phyloP scores from a whole-genome alignment of 2,329 filamentous ascomycete genomes.

The Pseudogymnoascus sp. region DNA sequence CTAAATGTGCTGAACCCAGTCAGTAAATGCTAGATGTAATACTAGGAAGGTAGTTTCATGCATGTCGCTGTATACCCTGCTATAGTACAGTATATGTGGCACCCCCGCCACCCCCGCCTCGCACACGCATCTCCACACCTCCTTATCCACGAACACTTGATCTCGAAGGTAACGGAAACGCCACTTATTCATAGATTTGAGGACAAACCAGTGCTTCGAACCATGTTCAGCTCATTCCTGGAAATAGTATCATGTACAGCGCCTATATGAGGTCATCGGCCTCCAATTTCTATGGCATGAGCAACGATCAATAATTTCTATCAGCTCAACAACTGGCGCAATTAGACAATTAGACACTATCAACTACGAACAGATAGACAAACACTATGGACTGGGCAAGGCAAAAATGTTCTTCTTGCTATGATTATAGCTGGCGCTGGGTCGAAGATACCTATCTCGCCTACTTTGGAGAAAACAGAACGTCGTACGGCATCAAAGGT shows the following conservation, averaged over 20 bases:
- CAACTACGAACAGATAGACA: not conserved
- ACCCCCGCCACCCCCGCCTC: not conserved
- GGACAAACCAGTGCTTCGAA: not conserved
- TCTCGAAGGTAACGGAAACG: not conserved
- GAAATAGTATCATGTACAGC: not conserved
- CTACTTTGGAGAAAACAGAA: constrained; percentile 26
- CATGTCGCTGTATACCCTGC: not conserved
- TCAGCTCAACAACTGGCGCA: not conserved
- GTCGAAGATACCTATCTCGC: constrained; percentile 26
- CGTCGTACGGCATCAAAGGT: constrained; percentile 26
- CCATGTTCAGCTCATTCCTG: not conserved
- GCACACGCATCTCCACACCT: not conserved
- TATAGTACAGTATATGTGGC: not conserved
- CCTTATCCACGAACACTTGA: not conserved
- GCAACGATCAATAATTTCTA: not conserved
- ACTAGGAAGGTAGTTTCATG: not conserved
- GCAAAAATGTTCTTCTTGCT: constrained; percentile 15
- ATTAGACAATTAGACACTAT: not conserved
- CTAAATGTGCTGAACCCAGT: not conserved
- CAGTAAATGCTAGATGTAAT: not conserved
- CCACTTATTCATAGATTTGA: not conserved
- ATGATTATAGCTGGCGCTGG: constrained; percentile 21
- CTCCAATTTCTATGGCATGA: not conserved
- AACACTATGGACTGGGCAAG: constrained; percentile 11
- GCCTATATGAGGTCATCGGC: constrained; percentile 3